Evolutionary conservation across 345 rosid species (phyloP).

Genomic region (Pistacia integerrima): DNA sequence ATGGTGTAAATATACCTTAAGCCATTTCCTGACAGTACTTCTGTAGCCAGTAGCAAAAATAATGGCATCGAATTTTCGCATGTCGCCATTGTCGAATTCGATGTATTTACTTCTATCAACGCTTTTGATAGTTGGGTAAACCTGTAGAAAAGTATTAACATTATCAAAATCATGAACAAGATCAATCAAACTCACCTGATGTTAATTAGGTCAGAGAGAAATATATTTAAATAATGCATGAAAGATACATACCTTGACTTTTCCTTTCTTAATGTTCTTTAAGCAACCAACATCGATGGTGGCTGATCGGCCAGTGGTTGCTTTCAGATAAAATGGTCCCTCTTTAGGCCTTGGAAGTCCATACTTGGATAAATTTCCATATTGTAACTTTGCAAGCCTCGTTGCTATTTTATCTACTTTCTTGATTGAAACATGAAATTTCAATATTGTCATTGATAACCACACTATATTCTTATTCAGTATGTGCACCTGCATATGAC

Average conservation of each 20-base stretch:
- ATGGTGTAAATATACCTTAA: background rate
- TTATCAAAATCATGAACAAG: background rate
- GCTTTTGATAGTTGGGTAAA: background rate
- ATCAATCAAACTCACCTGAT: no score
- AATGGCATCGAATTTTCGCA: background rate
- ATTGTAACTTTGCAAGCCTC: conserved; percentile 13
- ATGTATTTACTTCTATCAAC: background rate
- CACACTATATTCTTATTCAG: conserved; percentile 34
- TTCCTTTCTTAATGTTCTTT: background rate
- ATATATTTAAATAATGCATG: no score
- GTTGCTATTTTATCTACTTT: conserved; percentile 34
- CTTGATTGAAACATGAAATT: conserved; percentile 18
- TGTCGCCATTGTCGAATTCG: background rate
- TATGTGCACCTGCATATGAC: conserved; percentile 34
- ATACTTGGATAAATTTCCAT: conserved; percentile 28
- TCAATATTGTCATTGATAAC: conserved; percentile 31
- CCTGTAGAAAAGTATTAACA: background rate
- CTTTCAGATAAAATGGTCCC: background rate
- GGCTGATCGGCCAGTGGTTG: background rate
- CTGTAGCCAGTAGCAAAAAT: conserved; percentile 19
- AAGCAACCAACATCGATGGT: conserved; percentile 6
- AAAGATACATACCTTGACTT: background rate
- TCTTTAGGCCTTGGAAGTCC: background rate
- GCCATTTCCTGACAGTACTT: conserved; percentile 13
- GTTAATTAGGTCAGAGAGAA: no score